phyloP scores from a whole-genome alignment of 805 yeast genomes.

The Wickerhamiella cacticola region DNA sequence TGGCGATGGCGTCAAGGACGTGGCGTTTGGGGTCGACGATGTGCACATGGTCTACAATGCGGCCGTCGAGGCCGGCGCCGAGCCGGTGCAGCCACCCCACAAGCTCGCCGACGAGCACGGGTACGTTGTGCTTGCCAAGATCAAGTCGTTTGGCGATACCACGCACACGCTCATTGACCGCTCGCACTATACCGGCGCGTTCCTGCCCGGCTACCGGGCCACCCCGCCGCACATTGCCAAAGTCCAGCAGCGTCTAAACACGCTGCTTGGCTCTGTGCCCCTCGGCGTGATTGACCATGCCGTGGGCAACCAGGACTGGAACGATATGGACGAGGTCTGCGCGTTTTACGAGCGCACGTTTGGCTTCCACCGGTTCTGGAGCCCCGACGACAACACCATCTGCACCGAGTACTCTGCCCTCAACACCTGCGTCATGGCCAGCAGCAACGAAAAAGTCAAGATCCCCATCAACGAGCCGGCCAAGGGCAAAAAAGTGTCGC shows the following conservation, averaged over 20 bases:
- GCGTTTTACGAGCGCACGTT: slow-evolving; percentile 47
- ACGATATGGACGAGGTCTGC: slow-evolving; percentile 48
- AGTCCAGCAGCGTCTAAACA: slow-evolving; percentile 20
- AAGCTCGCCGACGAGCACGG: slow-evolving; percentile 39
- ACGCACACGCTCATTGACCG: slow-evolving; percentile 56
- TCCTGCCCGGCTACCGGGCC: slow-evolving; percentile 39
- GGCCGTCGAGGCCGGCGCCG: slow-evolving; percentile 47
- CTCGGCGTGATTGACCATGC: slow-evolving; percentile 56
- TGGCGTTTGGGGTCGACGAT: slow-evolving; percentile 50
- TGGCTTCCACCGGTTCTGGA: slow-evolving; percentile 72
- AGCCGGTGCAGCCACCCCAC: slow-evolving; percentile 25
- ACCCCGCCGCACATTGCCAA: neutral
- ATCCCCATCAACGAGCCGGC: slow-evolving; percentile 87
- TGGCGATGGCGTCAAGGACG: slow-evolving; percentile 74
- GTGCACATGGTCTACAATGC: slow-evolving; percentile 35
- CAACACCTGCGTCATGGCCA: slow-evolving; percentile 65
- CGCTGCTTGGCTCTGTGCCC: slow-evolving; percentile 30
- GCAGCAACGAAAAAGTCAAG: slow-evolving; percentile 49
- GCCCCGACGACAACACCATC: slow-evolving; percentile 70
- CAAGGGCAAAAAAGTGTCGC: slow-evolving; percentile 49
- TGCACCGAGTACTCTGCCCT: slow-evolving; percentile 58
- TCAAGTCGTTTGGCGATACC: slow-evolving; percentile 48
- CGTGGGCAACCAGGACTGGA: slow-evolving; percentile 69
- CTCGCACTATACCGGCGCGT: slow-evolving; percentile 32
- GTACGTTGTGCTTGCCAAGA: slow-evolving; percentile 39